Conservation (phyloP, 805 yeast genomes). For the Metschnikowia proteae region DNA sequence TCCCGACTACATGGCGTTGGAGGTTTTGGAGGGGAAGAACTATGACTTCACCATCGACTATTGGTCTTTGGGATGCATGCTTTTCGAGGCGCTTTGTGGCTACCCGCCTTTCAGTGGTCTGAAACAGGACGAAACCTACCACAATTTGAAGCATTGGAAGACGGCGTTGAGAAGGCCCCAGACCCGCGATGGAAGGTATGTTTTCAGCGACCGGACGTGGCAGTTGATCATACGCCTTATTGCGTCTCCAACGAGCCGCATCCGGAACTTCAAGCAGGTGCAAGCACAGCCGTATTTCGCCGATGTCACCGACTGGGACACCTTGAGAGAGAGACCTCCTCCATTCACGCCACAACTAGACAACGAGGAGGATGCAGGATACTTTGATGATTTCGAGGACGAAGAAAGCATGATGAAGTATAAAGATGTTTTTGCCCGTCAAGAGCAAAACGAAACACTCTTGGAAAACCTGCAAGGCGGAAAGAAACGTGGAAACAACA, state of each 20-base stretch:
- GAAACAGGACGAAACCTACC: constrained; percentile 89
- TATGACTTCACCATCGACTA: constrained; percentile 97
- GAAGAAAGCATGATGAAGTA: constrained; percentile 97
- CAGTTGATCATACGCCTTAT: constrained; percentile 73
- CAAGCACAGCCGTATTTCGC: constrained; percentile 75
- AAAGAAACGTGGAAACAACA: constrained; percentile 43
- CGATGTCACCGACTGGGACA: constrained; percentile 71
- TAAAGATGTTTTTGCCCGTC: constrained; percentile 93
- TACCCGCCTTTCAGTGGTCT: constrained; percentile 97
- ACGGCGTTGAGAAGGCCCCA: constrained; percentile 85
- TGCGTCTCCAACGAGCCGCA: constrained; percentile 71
- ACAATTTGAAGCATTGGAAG: constrained; percentile 90
- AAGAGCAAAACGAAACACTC: constrained; percentile 75
- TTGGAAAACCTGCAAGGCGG: constrained; percentile 51
- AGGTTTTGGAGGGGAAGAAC: constrained; percentile 88
- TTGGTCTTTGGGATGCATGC: constrained; percentile 98
- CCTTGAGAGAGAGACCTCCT: constrained; percentile 67
- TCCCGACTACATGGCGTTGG: constrained; percentile 98
- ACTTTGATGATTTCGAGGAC: constrained; percentile 94
- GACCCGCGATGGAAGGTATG: constrained; percentile 85
- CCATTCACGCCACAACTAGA: constrained; percentile 97
- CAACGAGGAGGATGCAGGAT: constrained; percentile 97
- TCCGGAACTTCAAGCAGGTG: constrained; percentile 77
- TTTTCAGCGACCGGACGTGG: constrained; percentile 97
- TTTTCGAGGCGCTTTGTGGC: constrained; percentile 93